phyloP scores from a whole-genome alignment of 345 rosid genomes.

The Melaleuca quinquenervia region DNA sequence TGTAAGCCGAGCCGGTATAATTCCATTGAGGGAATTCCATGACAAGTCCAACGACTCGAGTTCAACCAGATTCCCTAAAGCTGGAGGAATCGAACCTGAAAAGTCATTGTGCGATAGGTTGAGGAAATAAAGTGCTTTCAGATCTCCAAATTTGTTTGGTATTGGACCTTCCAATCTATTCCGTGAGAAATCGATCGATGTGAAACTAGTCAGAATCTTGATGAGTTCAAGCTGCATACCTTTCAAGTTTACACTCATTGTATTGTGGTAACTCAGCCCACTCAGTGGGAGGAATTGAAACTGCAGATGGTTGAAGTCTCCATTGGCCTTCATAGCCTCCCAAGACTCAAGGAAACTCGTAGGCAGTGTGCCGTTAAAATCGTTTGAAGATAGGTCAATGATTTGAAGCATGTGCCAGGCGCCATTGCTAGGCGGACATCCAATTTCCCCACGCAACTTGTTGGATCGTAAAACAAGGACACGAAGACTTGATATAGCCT shows the following conservation, averaged over 20 bases:
- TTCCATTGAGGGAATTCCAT: too few relatives aligned
- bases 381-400: slow-evolving; percentile 22
- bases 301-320: not conserved
- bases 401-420: slow-evolving; percentile 25
- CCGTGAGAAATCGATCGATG: slow-evolving; percentile 22
- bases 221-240: slow-evolving; percentile 15
- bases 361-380: slow-evolving; percentile 2
- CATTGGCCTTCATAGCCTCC: not conserved
- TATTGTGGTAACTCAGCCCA: slow-evolving; percentile 12
- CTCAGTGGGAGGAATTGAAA: not conserved
- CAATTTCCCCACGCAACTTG: not conserved
- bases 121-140: slow-evolving; percentile 9
- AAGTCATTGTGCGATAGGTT: slow-evolving; percentile 16
- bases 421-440: not conserved
- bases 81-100: not conserved
- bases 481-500: slow-evolving; percentile 9
- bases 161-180: slow-evolving; percentile 20
- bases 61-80: not conserved
- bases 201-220: slow-evolving; percentile 29
- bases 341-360: fast-evolving
- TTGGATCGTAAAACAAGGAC: slow-evolving; percentile 23
- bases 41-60: not conserved
- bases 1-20: too few relatives aligned
- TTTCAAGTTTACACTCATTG: slow-evolving; percentile 24
- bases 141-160: slow-evolving; percentile 6